These are phyloP conservation scores for Teratosphaeria zuluensis DNA, from an alignment of 2,329 filamentous ascomycete genomes.

Conservation along the genomic window DNA sequence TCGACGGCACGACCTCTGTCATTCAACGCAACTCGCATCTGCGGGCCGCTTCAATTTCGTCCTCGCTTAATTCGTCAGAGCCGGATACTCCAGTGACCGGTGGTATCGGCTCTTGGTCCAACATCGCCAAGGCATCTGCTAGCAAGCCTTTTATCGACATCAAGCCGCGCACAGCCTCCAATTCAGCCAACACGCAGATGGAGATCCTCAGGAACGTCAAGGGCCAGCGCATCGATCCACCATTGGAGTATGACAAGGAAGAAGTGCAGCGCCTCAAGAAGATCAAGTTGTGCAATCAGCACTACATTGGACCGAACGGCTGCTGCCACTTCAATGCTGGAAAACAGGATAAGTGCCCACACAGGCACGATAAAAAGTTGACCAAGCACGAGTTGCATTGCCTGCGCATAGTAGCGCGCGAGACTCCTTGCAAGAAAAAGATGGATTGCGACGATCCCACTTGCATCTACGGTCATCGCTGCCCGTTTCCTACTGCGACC, in stretches of 20 bases:
- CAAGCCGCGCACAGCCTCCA: background rate
- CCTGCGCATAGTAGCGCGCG: constrained; percentile 50
- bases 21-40: constrained; percentile 2
- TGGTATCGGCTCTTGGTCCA: constrained; percentile 4
- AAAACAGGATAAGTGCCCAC: constrained; percentile 42
- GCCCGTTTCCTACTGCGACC: constrained; percentile 39
- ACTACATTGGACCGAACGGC: constrained; percentile 45
- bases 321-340: constrained; percentile 43
- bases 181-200: background rate
- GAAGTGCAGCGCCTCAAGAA: constrained; percentile 52
- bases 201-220: constrained; percentile 46
- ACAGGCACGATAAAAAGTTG: constrained; percentile 45
- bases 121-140: constrained; percentile 2
- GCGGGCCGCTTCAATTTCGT: constrained; percentile 4
- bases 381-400: constrained; percentile 43
- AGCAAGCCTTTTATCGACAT: constrained; percentile 14
- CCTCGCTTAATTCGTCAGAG: constrained; percentile 2
- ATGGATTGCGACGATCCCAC: constrained; percentile 48
- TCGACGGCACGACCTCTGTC: background rate
- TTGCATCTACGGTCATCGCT: constrained; percentile 57
- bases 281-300: constrained; percentile 54
- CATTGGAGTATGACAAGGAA: constrained; percentile 42
- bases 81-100: background rate
- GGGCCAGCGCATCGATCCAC: constrained; percentile 50
- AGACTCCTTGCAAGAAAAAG: constrained; percentile 52